phyloP scores from a whole-genome alignment of 2,329 filamentous ascomycete genomes.

The Orbilia quercus region DNA sequence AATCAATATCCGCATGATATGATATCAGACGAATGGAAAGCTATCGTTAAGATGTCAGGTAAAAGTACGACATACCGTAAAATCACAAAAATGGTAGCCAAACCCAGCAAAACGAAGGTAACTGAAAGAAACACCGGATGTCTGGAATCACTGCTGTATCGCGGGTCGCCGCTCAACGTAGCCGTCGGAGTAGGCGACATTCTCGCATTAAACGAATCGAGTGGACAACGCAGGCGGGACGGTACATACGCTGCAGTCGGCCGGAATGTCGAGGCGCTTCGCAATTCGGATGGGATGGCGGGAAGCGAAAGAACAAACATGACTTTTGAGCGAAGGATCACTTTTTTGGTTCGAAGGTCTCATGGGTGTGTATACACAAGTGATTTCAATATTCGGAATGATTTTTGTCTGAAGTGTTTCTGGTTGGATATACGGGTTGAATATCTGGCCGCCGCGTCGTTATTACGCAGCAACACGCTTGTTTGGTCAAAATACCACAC shows the following conservation, averaged over 20 bases:
- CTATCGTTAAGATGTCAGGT: too few species aligned
- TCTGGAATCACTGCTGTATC: conserved; percentile 17
- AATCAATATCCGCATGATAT: background rate
- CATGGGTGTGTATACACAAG: background rate
- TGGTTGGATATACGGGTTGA: too few species aligned
- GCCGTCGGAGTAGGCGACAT: conserved; percentile 43
- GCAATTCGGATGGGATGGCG: background rate
- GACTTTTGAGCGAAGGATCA: background rate
- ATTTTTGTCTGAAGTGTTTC: too few species aligned
- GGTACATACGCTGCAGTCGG: background rate
- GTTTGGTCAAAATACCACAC: too few species aligned
- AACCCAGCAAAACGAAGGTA: conserved; percentile 56
- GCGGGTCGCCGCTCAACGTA: conserved; percentile 19
- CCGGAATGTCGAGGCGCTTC: background rate
- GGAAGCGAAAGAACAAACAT: background rate
- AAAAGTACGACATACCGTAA: conserved; percentile 56
- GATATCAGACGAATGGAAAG: too few species aligned
- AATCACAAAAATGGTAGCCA: conserved; percentile 59
- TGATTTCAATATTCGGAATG: too few species aligned
- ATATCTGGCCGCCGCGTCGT: background rate
- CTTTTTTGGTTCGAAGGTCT: background rate
- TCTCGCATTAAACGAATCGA: background rate
- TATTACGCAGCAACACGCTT: too few species aligned
- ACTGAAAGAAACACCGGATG: conserved; percentile 53
- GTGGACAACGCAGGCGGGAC: background rate